A percentile compares a stretch with the other conserved stretches of the same genome.
Conservation (phyloP, 2,329 filamentous ascomycete species). For the Talaromyces verruculosus region DNA sequence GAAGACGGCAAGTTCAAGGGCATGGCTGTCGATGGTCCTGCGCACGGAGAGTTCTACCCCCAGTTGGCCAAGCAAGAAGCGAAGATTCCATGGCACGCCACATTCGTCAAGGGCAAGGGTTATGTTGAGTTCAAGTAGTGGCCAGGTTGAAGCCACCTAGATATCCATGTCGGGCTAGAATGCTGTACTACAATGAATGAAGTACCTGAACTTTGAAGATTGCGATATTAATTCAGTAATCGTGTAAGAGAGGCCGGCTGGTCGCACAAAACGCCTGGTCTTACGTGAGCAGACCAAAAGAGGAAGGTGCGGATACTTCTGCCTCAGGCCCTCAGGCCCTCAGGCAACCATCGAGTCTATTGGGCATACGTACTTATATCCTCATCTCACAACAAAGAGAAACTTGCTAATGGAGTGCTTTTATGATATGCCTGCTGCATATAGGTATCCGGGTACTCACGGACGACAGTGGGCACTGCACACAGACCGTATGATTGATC, state of each 20-base stretch:
- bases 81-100: constrained; percentile 11
- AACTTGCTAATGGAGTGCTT: not conserved
- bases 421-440: not conserved
- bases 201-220: not conserved
- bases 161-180: not conserved
- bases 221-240: not conserved
- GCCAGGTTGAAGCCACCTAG: not conserved
- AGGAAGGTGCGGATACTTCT: not conserved
- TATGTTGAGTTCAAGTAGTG: constrained; percentile 9
- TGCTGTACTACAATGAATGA: not conserved
- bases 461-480: not conserved
- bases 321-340: not conserved
- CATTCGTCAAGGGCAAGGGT: constrained; percentile 13
- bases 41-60: constrained; percentile 15
- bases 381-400: not conserved
- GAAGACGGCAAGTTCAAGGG: constrained; percentile 18
- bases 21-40: constrained; percentile 15
- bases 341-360: not conserved
- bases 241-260: not conserved
- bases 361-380: not conserved
- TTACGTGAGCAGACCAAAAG: not conserved
- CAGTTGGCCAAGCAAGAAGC: constrained; percentile 7
- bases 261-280: not conserved
- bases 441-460: not conserved
- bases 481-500: constrained; percentile 2